Conservation (phyloP, 208 protist species). For the Leishmania aethiopica region DNA sequence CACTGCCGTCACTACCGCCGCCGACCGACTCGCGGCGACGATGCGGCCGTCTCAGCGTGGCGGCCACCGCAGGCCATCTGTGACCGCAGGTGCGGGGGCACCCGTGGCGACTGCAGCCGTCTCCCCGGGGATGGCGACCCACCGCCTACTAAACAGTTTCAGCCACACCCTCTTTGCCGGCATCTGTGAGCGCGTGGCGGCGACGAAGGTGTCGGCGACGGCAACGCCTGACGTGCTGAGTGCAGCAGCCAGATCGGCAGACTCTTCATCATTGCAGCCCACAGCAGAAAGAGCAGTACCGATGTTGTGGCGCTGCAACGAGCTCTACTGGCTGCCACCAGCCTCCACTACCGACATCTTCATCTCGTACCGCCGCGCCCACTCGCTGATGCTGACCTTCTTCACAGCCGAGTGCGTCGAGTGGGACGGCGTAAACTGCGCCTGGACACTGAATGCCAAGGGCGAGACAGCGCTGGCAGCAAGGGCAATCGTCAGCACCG, state of each 20-base stretch:
- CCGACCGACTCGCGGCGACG: background rate
- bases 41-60: background rate
- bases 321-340: constrained; percentile 36
- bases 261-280: background rate
- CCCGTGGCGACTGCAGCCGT: background rate
- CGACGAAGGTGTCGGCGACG: background rate
- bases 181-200: constrained; percentile 27
- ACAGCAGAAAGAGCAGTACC: background rate
- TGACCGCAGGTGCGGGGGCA: background rate
- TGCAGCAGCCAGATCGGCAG: background rate
- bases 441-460: constrained; percentile 28
- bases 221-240: background rate
- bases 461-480: constrained; percentile 28
- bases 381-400: constrained; percentile 34
- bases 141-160: constrained; percentile 80
- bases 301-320: constrained; percentile 26
- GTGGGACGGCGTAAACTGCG: constrained; percentile 16
- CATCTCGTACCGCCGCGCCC: constrained; percentile 41
- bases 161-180: constrained; percentile 58
- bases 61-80: background rate
- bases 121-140: constrained; percentile 41
- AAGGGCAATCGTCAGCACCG: constrained; percentile 7
- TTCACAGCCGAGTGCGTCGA: constrained; percentile 28
- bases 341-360: constrained; percentile 38
- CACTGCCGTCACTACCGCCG: background rate